phyloP scores from a whole-genome alignment of 208 protist species.

The Acanthamoeba lenticulata region DNA sequence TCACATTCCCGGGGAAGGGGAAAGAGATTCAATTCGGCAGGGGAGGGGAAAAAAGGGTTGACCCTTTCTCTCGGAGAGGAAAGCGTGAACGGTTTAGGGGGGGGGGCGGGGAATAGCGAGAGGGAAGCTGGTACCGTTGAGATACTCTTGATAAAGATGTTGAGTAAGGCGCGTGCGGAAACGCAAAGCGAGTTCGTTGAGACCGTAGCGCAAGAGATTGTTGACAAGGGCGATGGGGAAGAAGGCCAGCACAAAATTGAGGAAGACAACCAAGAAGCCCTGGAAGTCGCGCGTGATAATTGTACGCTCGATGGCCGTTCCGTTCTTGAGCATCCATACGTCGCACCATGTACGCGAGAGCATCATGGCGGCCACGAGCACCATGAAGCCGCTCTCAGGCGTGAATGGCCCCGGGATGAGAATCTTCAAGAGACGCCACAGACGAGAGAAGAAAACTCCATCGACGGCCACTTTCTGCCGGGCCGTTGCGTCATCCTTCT shows the following conservation, averaged over 20 bases:
- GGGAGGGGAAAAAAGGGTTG: background rate
- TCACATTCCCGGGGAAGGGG: too few species aligned
- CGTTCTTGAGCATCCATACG: slow-evolving; percentile 78
- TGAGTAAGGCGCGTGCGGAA: slow-evolving; percentile 82
- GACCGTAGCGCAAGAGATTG: slow-evolving; percentile 79
- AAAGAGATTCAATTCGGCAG: background rate
- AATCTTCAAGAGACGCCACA: slow-evolving; percentile 75
- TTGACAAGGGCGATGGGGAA: slow-evolving; percentile 80
- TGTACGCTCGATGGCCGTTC: slow-evolving; percentile 76
- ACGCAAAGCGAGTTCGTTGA: slow-evolving; percentile 79
- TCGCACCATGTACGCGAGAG: slow-evolving; percentile 77
- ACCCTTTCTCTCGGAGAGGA: too few species aligned
- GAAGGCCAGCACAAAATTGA: slow-evolving; percentile 71
- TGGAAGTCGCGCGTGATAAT: slow-evolving; percentile 76
- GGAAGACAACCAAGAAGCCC: slow-evolving; percentile 60
- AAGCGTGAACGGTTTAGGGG: background rate
- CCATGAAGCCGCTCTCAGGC: slow-evolving; percentile 75
- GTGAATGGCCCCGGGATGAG: slow-evolving; percentile 76
- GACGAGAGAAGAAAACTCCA: slow-evolving; percentile 57
- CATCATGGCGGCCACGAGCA: slow-evolving; percentile 73
- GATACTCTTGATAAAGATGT: slow-evolving; percentile 82
- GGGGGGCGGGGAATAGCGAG: background rate
- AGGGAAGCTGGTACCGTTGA: slow-evolving; percentile 73
- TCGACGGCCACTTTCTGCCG: slow-evolving; percentile 69
- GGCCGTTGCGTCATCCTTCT: slow-evolving; percentile 6